A percentile compares a stretch with the other conserved stretches of the same genome.
Evolutionary conservation across 352 stramenopile genomes (phyloP).

Genomic region (Globisporangium takayamanum): DNA sequence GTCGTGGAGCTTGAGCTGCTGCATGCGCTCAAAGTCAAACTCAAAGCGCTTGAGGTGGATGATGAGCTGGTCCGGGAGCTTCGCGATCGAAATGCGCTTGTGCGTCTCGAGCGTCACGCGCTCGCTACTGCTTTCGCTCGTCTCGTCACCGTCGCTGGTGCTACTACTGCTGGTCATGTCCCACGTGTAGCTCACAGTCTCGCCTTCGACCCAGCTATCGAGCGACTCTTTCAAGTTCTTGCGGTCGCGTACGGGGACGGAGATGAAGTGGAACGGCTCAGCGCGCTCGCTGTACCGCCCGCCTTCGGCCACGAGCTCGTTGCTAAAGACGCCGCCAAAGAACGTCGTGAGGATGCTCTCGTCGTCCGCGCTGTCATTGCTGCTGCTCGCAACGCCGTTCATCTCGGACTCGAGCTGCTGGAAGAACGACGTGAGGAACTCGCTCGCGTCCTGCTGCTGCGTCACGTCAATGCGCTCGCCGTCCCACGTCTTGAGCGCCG

Average conservation of each 20-base stretch:
- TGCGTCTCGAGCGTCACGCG: slow-evolving; percentile 86
- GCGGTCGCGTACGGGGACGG: slow-evolving; percentile 80
- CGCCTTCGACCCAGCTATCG: slow-evolving; percentile 82
- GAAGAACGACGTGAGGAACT: slow-evolving; percentile 93
- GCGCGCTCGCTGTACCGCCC: slow-evolving; percentile 83
- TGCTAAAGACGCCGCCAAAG: slow-evolving; percentile 89
- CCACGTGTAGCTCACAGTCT: slow-evolving; percentile 90
- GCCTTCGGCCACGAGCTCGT: slow-evolving; percentile 87
- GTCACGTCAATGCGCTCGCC: slow-evolving; percentile 86
- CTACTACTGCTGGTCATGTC: slow-evolving; percentile 27
- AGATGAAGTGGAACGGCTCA: slow-evolving; percentile 90
- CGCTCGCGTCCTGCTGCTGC: slow-evolving; percentile 90
- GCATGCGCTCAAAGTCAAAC: slow-evolving; percentile 93
- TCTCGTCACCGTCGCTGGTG: slow-evolving; percentile 13
- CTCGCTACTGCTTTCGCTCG: slow-evolving; percentile 26
- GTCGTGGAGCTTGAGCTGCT: slow-evolving; percentile 92
- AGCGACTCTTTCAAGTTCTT: slow-evolving; percentile 85
- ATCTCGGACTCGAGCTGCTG: slow-evolving; percentile 89
- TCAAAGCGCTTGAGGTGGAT: slow-evolving; percentile 95
- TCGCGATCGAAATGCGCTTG: slow-evolving; percentile 87
- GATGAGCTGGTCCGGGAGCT: slow-evolving; percentile 86
- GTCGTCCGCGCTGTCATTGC: slow-evolving; percentile 37
- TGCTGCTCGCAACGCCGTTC: slow-evolving; percentile 53
- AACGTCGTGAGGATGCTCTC: slow-evolving; percentile 83
- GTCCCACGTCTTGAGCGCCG: slow-evolving; percentile 85